Base-by-base conservation (phyloP, 352 stramenopile genomes). In the Pilasporangium apinafurcum region DNA sequence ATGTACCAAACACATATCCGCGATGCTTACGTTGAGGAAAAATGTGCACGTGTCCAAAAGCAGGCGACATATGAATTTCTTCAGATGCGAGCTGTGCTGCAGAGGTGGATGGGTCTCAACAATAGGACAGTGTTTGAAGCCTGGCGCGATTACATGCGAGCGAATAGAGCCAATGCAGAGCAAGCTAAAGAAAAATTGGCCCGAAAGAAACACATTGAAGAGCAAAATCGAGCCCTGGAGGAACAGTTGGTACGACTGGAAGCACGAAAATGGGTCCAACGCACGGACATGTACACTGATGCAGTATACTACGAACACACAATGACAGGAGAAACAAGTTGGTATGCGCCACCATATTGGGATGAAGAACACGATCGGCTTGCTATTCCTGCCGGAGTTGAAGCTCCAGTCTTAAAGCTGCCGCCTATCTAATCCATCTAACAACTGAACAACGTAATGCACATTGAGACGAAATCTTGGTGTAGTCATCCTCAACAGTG, bases 201-300 rank as follows among this genome's bases (percentile, higher is more conserved):
- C 16, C 56, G 53, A 0, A 72, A 68, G 30, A 63, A 82, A n/a
- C 20, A 62, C 8, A 52, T 87, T 0, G 71, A 75, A 10, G 40
- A 55, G 40, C 69, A 85, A 38, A 87, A 85, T 36, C 45, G 37
- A 3, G 47, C 47, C n/a, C 50, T 83, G 4, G 55, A 79, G 16
- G 68, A 85, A 43, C 49, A 83, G 29, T 43, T 87, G 12, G 51
- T 41, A 5, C 61, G 65, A 0, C 28, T 72, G 0, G 68, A 85
- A 30, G 75, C 75, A 16, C 44, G 56, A 20, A 69, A 59, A 8
- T 87, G 75, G 75, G 51, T 65, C 4, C 45, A 65, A 32, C 63
- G 68, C 9, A 58, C 73, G 1, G 74, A 87, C 31, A 67, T 75
- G 57, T 87, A 87, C 50, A 79, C 71, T 10, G 75, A 87, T 38